Conservation (phyloP, 2,329 filamentous ascomycete genomes). For the Trichoderma brevicompactum region DNA sequence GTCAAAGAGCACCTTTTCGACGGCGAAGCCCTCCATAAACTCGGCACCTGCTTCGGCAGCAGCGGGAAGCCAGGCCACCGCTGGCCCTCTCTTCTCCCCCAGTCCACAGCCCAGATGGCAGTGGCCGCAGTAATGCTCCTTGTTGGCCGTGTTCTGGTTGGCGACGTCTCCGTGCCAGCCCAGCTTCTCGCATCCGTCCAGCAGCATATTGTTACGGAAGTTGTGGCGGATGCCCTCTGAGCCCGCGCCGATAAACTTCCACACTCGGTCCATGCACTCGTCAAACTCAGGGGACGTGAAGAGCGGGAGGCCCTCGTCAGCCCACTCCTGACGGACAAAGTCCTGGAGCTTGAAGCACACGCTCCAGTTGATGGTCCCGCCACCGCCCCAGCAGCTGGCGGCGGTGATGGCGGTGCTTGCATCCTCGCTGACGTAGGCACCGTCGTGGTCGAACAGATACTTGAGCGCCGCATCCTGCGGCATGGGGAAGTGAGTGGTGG, state of each 20-base stretch:
- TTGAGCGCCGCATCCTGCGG: slow-evolving; percentile 60
- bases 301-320: slow-evolving; percentile 68
- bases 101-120: slow-evolving; percentile 66
- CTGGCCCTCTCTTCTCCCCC: slow-evolving; percentile 78
- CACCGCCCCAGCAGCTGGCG: slow-evolving; percentile 80
- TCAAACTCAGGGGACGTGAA: slow-evolving; percentile 78
- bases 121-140: slow-evolving; percentile 73
- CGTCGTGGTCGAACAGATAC: slow-evolving; percentile 72
- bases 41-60: slow-evolving; percentile 75
- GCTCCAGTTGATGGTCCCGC: slow-evolving; percentile 87
- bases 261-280: slow-evolving; percentile 77
- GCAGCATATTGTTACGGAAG: slow-evolving; percentile 68
- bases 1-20: slow-evolving; percentile 72
- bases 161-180: slow-evolving; percentile 72
- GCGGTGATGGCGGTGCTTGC: slow-evolving; percentile 64
- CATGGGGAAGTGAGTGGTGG: slow-evolving; percentile 76
- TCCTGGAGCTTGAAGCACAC: slow-evolving; percentile 68
- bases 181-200: slow-evolving; percentile 74
- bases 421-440: slow-evolving; percentile 60
- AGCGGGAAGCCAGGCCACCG: slow-evolving; percentile 76
- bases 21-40: slow-evolving; percentile 83
- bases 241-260: slow-evolving; percentile 75
- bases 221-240: slow-evolving; percentile 72
- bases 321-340: slow-evolving; percentile 82
- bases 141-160: slow-evolving; percentile 78